Conservation (phyloP, 1,284 basidiomycete genomes). For the Coniferiporia sulphurascens region DNA sequence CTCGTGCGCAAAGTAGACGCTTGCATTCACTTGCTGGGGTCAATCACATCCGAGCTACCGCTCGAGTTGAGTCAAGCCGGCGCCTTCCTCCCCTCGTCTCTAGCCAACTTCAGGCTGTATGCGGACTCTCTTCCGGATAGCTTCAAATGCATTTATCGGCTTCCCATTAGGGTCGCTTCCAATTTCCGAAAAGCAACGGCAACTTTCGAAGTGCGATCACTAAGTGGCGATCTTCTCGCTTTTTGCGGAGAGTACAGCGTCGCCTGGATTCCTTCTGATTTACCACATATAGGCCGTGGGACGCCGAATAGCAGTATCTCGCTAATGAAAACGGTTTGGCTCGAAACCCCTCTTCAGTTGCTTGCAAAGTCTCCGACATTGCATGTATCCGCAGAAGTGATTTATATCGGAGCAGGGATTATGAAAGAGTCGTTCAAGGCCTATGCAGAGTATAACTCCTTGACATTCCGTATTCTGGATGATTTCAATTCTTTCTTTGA, state of each 20-base stretch:
- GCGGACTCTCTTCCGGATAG: conserved; percentile 27
- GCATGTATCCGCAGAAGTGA: not conserved
- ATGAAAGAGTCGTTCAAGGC: not conserved
- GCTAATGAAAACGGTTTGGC: conserved; percentile 3
- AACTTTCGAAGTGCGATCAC: conserved; percentile 29
- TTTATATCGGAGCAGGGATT: conserved; percentile 2
- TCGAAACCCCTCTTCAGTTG: not conserved
- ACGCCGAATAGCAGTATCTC: not conserved
- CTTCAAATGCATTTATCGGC: conserved; percentile 30
- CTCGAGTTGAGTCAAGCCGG: conserved; percentile 24
- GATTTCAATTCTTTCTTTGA: conserved; percentile 2
- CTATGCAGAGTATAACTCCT: not conserved
- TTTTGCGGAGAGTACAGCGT: conserved; percentile 32
- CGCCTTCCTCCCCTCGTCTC: conserved; percentile 29
- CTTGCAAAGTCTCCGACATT: too few species aligned
- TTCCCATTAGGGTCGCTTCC: conserved; percentile 29
- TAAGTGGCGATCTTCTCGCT: conserved; percentile 27
- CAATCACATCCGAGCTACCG: conserved; percentile 23
- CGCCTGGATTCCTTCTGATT: conserved; percentile 22
- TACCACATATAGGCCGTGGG: not conserved
- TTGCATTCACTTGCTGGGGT: conserved; percentile 32
- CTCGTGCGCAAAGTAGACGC: conserved; percentile 32
- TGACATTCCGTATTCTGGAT: not conserved
- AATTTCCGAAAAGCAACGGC: conserved; percentile 26
- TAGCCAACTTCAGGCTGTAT: conserved; percentile 28